A percentile compares a stretch with the other conserved stretches of the same genome.
Conservation (phyloP, 164 flowering plant genomes). For the Protea cynaroides region DNA sequence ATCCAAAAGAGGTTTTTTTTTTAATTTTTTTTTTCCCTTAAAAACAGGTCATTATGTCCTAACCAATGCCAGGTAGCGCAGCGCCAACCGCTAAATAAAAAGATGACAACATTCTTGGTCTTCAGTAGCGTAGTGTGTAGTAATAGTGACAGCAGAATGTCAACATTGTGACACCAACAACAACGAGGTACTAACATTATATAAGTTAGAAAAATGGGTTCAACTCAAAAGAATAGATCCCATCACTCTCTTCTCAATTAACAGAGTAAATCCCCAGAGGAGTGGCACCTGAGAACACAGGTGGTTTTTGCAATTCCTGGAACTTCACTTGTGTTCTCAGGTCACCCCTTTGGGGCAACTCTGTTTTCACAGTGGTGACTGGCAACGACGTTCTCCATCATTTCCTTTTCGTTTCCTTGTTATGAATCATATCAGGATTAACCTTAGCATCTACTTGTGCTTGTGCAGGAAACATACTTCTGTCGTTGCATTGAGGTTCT, state of each 20-base stretch:
- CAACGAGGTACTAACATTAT: not conserved
- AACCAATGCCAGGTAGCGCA: no score
- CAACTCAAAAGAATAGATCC: no score
- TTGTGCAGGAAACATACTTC: not conserved
- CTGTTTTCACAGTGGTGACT: constrained; percentile 8
- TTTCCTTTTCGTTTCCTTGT: not conserved
- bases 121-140: not conserved
- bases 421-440: no score
- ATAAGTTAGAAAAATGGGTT: not conserved
- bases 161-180: not conserved
- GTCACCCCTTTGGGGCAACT: constrained; percentile 37
- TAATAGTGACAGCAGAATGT: not conserved
- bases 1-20: no score
- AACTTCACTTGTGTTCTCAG: constrained; percentile 32
- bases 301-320: constrained; percentile 2
- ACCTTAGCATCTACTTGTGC: not conserved
- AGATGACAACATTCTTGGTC: constrained; percentile 6
- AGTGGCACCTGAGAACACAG: constrained; percentile 33
- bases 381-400: not conserved
- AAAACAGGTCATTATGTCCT: no score
- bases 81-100: not conserved
- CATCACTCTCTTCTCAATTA: no score
- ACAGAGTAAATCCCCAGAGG: constrained; percentile 18
- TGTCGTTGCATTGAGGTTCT: not conserved
- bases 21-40: no score